Evolutionary conservation across 2,329 filamentous ascomycete species (phyloP), one percentile per base, ranked within the genome.

Genomic region (Sclerotiophoma versabilis): DNA sequence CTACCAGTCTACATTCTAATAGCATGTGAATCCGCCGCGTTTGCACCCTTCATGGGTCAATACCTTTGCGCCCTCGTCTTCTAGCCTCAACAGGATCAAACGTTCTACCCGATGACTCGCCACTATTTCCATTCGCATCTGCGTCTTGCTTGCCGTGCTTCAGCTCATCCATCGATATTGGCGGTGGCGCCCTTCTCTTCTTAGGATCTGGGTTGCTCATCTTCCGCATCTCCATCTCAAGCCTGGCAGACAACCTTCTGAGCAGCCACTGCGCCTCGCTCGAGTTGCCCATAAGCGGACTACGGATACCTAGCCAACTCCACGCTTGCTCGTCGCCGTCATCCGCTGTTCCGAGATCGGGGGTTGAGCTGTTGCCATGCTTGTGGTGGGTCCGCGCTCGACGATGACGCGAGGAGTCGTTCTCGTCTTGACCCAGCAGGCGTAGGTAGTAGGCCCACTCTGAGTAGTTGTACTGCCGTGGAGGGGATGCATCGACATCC

Each of bases 261-360:
- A 92, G 71, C 29, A 92, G 84, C 89, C 89, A 92, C 68, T 91
- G 84, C 12, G 85, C 82, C 75, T 92, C 89, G 50, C 84, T 83
- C 65, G 86, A 83, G 41, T 81, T 81, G 3, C 87, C 84, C 84
- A 91, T 87, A 11, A 92, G 77, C 3, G 89, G 89, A 60, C 86
- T 90, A 12, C 83, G 77, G 39, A 84, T 81, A 0, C 87, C 88
- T 1, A 92, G 81, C 90, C 90, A 93, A 27, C 87, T 90, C 89
- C 89, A 92, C 6, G 84, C 86, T 83, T 86, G 89, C 10, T 70
- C 58, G 34, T 67, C 59, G 3, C 65, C 69, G 23, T 69, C 68
- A 7, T 70, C 66, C 12, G 71, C 71, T 4, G 62, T 68, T 1
- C 70, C 72, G 12, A 74, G 63, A 49, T 75, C 71, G 7, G 65